phyloP scores from a whole-genome alignment of 2,329 filamentous ascomycete species.

The Botrytis aclada region DNA sequence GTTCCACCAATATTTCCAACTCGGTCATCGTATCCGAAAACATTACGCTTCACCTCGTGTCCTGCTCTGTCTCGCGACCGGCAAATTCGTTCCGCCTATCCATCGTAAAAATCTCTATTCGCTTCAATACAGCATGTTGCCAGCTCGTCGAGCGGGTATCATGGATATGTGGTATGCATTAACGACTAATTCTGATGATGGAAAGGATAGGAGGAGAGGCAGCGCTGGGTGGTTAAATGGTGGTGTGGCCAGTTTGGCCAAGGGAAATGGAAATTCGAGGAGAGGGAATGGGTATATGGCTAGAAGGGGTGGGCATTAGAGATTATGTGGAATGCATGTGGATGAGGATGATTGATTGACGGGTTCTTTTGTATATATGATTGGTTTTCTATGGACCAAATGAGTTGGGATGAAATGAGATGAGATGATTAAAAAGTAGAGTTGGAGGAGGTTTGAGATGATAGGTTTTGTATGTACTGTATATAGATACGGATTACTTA shows the following conservation, averaged over 20 bases:
- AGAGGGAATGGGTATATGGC: constrained; percentile 19
- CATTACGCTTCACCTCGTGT: constrained; percentile 92
- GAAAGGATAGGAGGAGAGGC: constrained; percentile 21
- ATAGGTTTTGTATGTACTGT: constrained; percentile 12
- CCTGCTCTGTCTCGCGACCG: constrained; percentile 81
- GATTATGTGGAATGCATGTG: neutral
- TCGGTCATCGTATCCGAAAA: constrained; percentile 85
- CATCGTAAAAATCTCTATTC: constrained; percentile 94
- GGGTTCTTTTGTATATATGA: constrained; percentile 17
- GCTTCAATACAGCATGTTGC: constrained; percentile 96
- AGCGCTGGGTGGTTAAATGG: constrained; percentile 16
- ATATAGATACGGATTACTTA: constrained; percentile 18
- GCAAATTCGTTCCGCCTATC: constrained; percentile 91
- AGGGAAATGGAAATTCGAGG: constrained; percentile 13
- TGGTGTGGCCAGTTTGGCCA: neutral
- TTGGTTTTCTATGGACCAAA: neutral
- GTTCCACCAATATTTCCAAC: constrained; percentile 96
- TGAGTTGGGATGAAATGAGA: neutral
- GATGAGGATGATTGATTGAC: neutral
- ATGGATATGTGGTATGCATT: constrained; percentile 71
- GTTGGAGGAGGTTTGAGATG: neutral
- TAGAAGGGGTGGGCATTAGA: constrained; percentile 14
- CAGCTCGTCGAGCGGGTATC: constrained; percentile 74
- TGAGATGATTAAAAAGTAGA: neutral
- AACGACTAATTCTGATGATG: constrained; percentile 24